Evolutionary conservation across 495 filamentous ascomycete genomes (phyloP).

Genomic region (Parathielavia appendiculata): DNA sequence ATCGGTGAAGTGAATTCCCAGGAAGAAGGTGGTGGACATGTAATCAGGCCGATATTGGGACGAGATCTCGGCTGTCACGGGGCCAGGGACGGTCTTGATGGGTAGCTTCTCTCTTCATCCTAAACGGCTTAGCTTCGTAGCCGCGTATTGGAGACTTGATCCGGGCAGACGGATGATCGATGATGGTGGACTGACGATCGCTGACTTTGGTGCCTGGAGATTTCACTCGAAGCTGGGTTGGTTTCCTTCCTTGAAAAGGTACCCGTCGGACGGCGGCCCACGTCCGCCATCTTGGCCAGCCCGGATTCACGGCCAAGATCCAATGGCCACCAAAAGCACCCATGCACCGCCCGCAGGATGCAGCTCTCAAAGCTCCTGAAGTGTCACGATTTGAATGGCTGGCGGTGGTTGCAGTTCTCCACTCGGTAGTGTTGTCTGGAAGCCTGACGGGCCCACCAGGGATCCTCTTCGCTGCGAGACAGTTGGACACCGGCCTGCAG

Average conservation of each 20-base stretch:
- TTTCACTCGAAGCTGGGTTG: neutral
- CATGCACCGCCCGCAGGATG: constrained; percentile 29
- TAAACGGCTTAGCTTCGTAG: constrained; percentile 11
- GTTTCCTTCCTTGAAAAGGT: neutral
- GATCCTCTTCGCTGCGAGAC: constrained; percentile 18
- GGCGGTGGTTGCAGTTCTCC: constrained; percentile 22
- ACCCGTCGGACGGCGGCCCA: neutral
- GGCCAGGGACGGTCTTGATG: constrained; percentile 4
- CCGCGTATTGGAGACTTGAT: neutral
- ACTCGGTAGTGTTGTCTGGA: constrained; percentile 22
- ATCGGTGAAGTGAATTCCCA: constrained; percentile 18
- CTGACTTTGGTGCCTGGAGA: constrained; percentile 15
- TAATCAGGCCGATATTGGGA: constrained; percentile 18
- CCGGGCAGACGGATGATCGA: neutral
- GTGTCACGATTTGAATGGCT: constrained; percentile 34
- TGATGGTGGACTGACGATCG: constrained; percentile 14
- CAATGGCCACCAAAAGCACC: constrained; percentile 18
- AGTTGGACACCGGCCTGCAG: constrained; percentile 28
- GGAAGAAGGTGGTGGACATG: constrained; percentile 9
- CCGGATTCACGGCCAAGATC: constrained; percentile 15
- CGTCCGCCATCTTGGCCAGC: constrained; percentile 12
- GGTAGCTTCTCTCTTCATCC: neutral
- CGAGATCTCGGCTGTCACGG: constrained; percentile 20
- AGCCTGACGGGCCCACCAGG: constrained; percentile 24
- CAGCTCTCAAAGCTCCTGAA: constrained; percentile 29